phyloP scores from a whole-genome alignment of 2,329 filamentous ascomycete genomes.

The Aspergillus fumigatus region DNA sequence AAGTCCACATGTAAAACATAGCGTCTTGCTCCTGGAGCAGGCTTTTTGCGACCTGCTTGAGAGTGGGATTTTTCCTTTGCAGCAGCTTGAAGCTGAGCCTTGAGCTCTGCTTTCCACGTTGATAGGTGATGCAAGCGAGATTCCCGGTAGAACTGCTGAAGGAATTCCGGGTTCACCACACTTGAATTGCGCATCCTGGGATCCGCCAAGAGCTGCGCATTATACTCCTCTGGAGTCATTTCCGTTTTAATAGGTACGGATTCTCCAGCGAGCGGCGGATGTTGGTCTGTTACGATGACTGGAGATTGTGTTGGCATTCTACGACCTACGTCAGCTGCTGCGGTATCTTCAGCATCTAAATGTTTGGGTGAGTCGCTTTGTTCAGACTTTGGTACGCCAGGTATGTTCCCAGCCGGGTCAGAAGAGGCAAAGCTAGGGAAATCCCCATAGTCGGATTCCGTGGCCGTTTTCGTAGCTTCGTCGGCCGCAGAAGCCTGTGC shows the following conservation, averaged over 20 bases:
- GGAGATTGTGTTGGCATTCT: slow-evolving; percentile 1
- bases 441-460: slow-evolving; percentile 42
- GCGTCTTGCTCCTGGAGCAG: slow-evolving; percentile 59
- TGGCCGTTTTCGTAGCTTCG: slow-evolving; percentile 25
- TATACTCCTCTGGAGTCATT: slow-evolving; percentile 88
- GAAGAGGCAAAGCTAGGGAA: slow-evolving; percentile 30
- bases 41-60: slow-evolving; percentile 47
- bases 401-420: slow-evolving; percentile 10
- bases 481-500: slow-evolving; percentile 8
- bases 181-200: slow-evolving; percentile 83
- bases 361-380: neutral
- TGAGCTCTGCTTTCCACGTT: slow-evolving; percentile 93
- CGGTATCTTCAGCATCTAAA: neutral
- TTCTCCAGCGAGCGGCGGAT: slow-evolving; percentile 18
- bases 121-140: slow-evolving; percentile 92
- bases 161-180: slow-evolving; percentile 85
- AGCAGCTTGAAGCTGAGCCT: slow-evolving; percentile 77
- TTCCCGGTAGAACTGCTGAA: slow-evolving; percentile 92
- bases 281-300: neutral
- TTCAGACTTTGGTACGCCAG: neutral
- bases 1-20: slow-evolving; percentile 97
- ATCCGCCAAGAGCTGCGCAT: slow-evolving; percentile 76
- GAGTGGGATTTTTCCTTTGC: slow-evolving; percentile 61
- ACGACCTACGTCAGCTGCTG: neutral
- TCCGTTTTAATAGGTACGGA: slow-evolving; percentile 31